Evolutionary conservation across 2,329 filamentous ascomycete species (phyloP), one percentile per base, ranked within the genome.

Genomic region (Aspergillus fumigatiaffinis): DNA sequence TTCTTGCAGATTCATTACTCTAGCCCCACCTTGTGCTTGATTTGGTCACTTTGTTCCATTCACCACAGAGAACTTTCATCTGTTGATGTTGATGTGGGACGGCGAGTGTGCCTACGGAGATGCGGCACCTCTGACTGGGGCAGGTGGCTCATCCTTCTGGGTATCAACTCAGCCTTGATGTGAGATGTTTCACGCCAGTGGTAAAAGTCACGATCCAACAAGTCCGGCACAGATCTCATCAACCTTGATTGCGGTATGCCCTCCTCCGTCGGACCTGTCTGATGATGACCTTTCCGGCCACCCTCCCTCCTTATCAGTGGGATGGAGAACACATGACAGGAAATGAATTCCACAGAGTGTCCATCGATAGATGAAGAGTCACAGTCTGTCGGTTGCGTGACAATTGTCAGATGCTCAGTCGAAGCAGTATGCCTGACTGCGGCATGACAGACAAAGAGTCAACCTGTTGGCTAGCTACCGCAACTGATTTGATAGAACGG

Each of bases 401-500:
- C 53, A 59, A 61, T 61, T 57, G 57, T 67, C 64, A 67, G 64
- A 62, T 64, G 63, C 47, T 51, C 57, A 49, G 50, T 57, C 48
- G 14, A 60, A 53, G 54, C 50, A 54, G 54, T 51, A 42, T 56
- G 51, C 32, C 53, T 54, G 56, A 50, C 52, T 65, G 63, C 64
- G 60, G 56, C 62, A 65, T 64, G 63, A 64, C 63, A 56, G 51
- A 57, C 52, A 46, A 51, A 44, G 46, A 53, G 50, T 47, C 55
- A 51, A 51, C 56, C 46, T 65, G 65, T 67, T 67, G 65, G 65
- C 54, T 29, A 28, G 50, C 46, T 26, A 46, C 42, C 58, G 12
- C 23, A 54, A 61, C 51, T 66, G 62, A 66, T 67, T 67, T 61
- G 65, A 63, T 63, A 64, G 55, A 29, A 29, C 12, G 44, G 20